These are phyloP conservation scores for Globisporangium perplexum DNA, from an alignment of 352 stramenopile genomes.

Conservation along the genomic window DNA sequence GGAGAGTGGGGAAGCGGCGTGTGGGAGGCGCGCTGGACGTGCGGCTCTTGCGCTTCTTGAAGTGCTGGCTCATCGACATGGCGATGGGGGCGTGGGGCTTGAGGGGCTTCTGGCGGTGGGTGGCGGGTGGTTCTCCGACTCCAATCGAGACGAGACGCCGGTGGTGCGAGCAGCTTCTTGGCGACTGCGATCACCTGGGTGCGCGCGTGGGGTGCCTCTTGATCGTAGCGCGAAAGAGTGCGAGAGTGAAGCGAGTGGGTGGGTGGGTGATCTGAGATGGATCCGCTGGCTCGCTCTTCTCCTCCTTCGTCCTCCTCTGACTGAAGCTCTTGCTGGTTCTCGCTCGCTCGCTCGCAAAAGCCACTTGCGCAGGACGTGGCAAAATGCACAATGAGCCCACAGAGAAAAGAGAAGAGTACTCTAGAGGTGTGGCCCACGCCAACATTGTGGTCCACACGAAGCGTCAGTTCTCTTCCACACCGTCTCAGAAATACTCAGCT, in stretches of 20 bases:
- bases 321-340: slow-evolving; percentile 1
- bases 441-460: too few species aligned
- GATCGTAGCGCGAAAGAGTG: neutral
- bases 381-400: slow-evolving; percentile 52
- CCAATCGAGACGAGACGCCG: slow-evolving; percentile 6
- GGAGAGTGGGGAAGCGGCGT: neutral
- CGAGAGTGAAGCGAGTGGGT: neutral
- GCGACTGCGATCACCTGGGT: neutral
- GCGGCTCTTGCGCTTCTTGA: slow-evolving; percentile 67
- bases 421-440: too few species aligned
- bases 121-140: slow-evolving; percentile 1
- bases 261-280: slow-evolving; percentile 8
- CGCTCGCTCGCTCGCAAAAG: neutral
- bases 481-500: too few species aligned
- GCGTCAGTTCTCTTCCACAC: too few species aligned
- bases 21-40: slow-evolving; percentile 12
- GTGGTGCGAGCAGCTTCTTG: neutral
- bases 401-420: too few species aligned
- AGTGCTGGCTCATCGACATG: slow-evolving; percentile 56
- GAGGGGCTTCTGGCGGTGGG: too few species aligned
- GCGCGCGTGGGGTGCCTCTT: neutral
- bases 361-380: slow-evolving; percentile 42
- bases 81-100: neutral
- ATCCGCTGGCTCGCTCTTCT: slow-evolving; percentile 5
- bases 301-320: neutral